Percentiles rank a stretch among this genome's conserved stretches.
phyloP scores from a whole-genome alignment of 2,329 filamentous ascomycete genomes.

The Zopfia rhizophila region DNA sequence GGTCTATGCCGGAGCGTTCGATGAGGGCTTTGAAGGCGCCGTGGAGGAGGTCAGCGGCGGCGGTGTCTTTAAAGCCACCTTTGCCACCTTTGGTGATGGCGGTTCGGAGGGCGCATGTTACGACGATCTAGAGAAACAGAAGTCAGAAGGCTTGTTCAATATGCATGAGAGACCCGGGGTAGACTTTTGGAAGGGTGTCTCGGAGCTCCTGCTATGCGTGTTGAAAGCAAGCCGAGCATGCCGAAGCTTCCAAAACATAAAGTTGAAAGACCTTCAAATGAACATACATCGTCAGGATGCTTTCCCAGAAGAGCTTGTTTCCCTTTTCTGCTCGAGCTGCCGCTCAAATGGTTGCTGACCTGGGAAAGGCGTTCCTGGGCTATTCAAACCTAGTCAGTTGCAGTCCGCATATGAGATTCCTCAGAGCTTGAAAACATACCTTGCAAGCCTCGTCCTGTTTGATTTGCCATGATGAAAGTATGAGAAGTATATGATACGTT shows the following conservation, averaged over 20 bases:
- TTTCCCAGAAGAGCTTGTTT: conserved; percentile 60
- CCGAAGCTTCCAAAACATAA: conserved; percentile 1
- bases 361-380: conserved; percentile 69
- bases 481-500: conserved; percentile 5
- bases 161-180: background rate
- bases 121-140: conserved; percentile 76
- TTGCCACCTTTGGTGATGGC: conserved; percentile 93
- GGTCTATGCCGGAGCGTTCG: conserved; percentile 88
- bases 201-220: too few relatives aligned
- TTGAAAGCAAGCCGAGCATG: too few relatives aligned
- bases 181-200: too few relatives aligned
- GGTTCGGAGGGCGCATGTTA: conserved; percentile 91
- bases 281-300: conserved; percentile 66
- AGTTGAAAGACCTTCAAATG: too few relatives aligned
- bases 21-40: conserved; percentile 85
- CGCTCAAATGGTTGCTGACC: conserved; percentile 66
- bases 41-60: conserved; percentile 83
- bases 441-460: conserved; percentile 42
- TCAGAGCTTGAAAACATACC: conserved; percentile 23
- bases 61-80: conserved; percentile 95
- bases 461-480: conserved; percentile 47
- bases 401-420: background rate
- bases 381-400: conserved; percentile 33
- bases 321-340: conserved; percentile 48
- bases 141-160: background rate